Conservation (phyloP, 768 basidiomycete species). For the Pilatotrama ljubarskyi region DNA sequence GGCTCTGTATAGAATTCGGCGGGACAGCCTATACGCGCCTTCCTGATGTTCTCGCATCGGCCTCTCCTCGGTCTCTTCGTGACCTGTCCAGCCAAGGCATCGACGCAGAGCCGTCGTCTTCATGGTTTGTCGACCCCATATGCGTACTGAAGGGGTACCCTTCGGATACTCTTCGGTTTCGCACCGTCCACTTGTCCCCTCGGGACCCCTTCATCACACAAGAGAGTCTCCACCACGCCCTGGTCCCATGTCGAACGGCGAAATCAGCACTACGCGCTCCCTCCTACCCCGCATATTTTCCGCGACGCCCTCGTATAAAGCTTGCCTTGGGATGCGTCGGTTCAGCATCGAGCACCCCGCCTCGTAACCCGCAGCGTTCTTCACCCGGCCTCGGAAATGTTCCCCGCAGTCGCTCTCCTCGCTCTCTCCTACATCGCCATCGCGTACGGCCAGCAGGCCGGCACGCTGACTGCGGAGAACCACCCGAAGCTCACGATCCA, state of each 20-base stretch:
- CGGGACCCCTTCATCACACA: too few species aligned
- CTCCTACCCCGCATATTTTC: conserved; percentile 16
- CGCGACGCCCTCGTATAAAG: conserved; percentile 6
- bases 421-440: conserved; percentile 35
- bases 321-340: not conserved
- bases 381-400: conserved; percentile 5
- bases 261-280: not conserved
- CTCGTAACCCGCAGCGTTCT: conserved; percentile 3
- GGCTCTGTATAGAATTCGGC: not conserved
- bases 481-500: conserved; percentile 49
- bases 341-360: conserved; percentile 9
- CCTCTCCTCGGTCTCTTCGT: conserved; percentile 4
- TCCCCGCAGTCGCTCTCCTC: conserved; percentile 6
- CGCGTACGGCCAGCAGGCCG: conserved; percentile 51
- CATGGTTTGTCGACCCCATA: not conserved
- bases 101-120: not conserved
- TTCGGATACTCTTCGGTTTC: conserved; percentile 13
- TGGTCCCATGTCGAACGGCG: not conserved
- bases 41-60: not conserved
- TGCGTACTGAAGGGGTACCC: not conserved
- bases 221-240: not conserved
- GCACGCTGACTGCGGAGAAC: conserved; percentile 45
- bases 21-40: not conserved
- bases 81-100: not conserved
- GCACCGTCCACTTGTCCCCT: not conserved